Evolutionary conservation across 345 rosid species (phyloP).

Genomic region (Brassica incana): DNA sequence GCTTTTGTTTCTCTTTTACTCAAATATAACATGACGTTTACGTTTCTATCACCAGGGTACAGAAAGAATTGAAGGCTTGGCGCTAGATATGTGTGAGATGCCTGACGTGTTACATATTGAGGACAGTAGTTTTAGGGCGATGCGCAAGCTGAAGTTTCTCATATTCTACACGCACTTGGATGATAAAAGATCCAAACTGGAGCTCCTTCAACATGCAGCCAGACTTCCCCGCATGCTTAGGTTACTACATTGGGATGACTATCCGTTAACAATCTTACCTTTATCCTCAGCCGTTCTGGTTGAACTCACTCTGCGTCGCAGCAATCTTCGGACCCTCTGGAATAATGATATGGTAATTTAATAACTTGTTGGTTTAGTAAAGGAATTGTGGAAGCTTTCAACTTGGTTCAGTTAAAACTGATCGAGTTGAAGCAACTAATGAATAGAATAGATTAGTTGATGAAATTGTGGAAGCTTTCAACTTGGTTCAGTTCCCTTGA

Average conservation of each 20-base stretch:
- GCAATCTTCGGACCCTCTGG: neutral
- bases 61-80: neutral
- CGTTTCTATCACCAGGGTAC: neutral
- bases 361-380: neutral
- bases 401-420: too few relatives aligned
- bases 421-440: too few relatives aligned
- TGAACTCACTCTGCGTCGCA: neutral
- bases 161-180: neutral
- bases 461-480: neutral
- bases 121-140: too few relatives aligned
- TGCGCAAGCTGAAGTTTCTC: too few relatives aligned
- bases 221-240: neutral
- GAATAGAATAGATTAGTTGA: too few relatives aligned
- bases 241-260: slow-evolving; percentile 6
- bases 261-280: neutral
- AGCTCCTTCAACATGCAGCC: neutral
- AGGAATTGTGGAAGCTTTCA: neutral
- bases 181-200: neutral
- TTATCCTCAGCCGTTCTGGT: neutral
- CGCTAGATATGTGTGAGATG: neutral
- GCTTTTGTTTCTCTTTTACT: neutral
- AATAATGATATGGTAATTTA: neutral
- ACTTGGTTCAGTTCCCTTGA: too few relatives aligned
- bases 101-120: neutral
- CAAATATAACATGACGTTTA: neutral